A percentile compares a stretch with the other conserved stretches of the same genome.
Conservation (phyloP, 306 rosid species). For the Citrullus amarus region DNA sequence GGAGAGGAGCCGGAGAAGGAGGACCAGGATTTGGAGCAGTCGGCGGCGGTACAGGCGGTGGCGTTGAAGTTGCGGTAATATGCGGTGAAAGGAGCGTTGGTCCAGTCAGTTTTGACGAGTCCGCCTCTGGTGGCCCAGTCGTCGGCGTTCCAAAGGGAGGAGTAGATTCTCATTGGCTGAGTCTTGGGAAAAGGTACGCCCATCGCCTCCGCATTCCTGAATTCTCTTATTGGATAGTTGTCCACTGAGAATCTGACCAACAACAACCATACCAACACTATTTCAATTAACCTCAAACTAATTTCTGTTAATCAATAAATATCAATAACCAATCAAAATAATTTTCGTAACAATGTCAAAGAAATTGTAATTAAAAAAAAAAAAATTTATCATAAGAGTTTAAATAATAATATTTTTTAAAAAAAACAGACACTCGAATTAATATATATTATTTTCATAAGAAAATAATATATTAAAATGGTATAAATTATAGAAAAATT, state of each 20-base stretch:
- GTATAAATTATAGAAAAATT: no score
- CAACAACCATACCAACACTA: no score
- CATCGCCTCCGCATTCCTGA: conserved; percentile 44
- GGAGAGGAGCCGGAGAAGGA: not conserved
- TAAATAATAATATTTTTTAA: no score
- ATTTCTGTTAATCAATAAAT: no score
- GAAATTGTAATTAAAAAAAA: no score
- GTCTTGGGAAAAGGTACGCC: conserved; percentile 75
- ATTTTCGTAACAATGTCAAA: no score
- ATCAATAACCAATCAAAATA: no score
- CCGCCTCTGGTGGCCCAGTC: conserved; percentile 55
- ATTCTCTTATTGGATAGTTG: conserved; percentile 59
- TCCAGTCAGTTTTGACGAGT: conserved; percentile 70
- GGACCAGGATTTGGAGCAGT: not conserved
- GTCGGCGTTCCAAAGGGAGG: conserved; percentile 52
- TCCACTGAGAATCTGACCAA: conserved; percentile 58
- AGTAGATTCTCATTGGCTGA: conserved; percentile 63
- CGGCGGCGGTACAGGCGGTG: not conserved
- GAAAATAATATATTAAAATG: no score
- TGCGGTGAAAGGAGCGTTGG: conserved; percentile 75
- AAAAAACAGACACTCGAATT: no score
- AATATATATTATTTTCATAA: no score
- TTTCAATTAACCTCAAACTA: no score
- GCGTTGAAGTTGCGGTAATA: conserved; percentile 65
- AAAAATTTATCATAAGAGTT: no score